Evolutionary conservation across 169 alveolate species (phyloP), one percentile per base, ranked within the genome.

Genomic region (Eimeria nieschulzi): DNA sequence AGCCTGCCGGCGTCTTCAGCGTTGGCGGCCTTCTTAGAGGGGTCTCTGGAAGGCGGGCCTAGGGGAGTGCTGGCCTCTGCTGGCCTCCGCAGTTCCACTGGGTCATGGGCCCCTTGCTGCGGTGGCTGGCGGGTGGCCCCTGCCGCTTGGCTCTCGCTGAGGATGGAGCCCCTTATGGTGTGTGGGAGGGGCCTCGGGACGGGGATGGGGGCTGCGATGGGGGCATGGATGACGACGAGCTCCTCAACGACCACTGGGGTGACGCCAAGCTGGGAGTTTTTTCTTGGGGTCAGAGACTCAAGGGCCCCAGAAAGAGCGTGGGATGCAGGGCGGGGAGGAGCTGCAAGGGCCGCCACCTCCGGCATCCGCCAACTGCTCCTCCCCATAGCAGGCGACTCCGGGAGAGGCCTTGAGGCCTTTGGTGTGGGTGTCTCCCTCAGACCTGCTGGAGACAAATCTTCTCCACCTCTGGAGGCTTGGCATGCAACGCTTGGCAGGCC

Each of bases 341-440:
- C 71, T 21, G 9, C 6, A 5, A 17, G 7, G 8, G 9, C 53
- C 71, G 23, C 68, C 39, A 12, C 71, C 7, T 53, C 8, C 12
- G 33, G 86, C 86, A 78, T 78, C 71, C 86, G 86, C 86, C 86
- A 78, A 13, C 70, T 55, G 64, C 71, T 75, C 66, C 46, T 54
- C 33, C 83, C 83, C 23, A 8, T 9, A 19, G 19, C 25, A 1
- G 13, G 79, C 9, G 9, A 23, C 53, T 9, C 23, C 23, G 13
- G 3, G 51, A 17, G 9, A 15, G 17, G 26, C 61, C 26, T 61
- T 12, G 26, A 25, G 13, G 13, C 26, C 26, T 12, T 5, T 15
- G 83, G 33, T 9, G 83, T 54, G 10, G 63, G 17, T 17, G 63
- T 10, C 12, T 26, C 21, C 51, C 21, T 15, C 53, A 7, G 3